Base-by-base conservation (phyloP, 768 basidiomycete genomes). In the Amanita polypyramis region DNA sequence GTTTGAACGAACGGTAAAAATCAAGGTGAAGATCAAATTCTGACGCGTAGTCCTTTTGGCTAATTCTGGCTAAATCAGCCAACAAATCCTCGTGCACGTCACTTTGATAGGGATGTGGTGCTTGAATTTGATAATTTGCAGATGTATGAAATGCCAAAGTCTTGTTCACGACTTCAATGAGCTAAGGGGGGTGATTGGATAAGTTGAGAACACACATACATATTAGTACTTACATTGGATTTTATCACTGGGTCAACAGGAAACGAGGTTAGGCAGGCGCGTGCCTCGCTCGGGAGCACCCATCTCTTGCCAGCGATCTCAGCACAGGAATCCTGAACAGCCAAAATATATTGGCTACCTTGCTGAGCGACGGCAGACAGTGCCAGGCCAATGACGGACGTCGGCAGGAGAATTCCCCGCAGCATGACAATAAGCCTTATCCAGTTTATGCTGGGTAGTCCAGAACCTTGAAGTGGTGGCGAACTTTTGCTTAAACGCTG, bases 141-240 rank as follows among this genome's bases (percentile, higher is more conserved):
- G 79, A 80, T 0, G 78, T 76, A 55, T 80, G 79, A 56, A 82
- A 80, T 11, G 74, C 70, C 7, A 80, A 58, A 0, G 75, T 76
- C 56, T 75, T 78, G 54, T 68, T 79, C 37, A 79, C 64, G 7
- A 77, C 75, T 51, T 80, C 73, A 30, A 80, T 65, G 42, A 75
- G 70, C 78, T 80, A 50, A 45, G 4, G 35, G 15, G 10, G 15
- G 17, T 30, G 10, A 10, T 21, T n/a, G 47, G 2, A 27, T 17
- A 21, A 47, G 23, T 17, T 4, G 14, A 37, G 34, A 38, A 5
- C 35, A 19, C 25, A 14, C 12, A 8, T 6, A 20, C 11, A 9
- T 40, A 10, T 17, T 29, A 17, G 37, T 2, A 39, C 72, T 38
- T 53, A 79, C 78, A 56, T 79, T 80, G 33, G 65, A 60, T 56